Percentiles rank a stretch among this genome's conserved stretches.
Conservation (phyloP, 1,139 yeast species). For the Pichia sp. region DNA sequence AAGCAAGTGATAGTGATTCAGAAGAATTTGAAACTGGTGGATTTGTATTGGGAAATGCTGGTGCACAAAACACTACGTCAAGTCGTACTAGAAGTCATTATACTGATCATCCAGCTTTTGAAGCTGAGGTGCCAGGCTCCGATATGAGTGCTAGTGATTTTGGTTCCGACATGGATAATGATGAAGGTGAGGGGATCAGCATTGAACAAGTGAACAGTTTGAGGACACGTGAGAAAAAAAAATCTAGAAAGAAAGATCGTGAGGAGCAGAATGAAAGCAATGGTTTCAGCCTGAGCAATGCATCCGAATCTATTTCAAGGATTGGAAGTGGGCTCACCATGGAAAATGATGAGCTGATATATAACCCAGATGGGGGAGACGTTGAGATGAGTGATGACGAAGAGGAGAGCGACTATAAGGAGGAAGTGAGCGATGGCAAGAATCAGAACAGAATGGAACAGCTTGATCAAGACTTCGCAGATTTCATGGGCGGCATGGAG, state of each 20-base stretch:
- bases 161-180: conserved; percentile 12
- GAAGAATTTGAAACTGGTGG: conserved; percentile 23
- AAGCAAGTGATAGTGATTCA: conserved; percentile 10
- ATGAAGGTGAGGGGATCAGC: not conserved
- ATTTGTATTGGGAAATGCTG: conserved; percentile 14
- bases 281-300: not conserved
- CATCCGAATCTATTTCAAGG: not conserved
- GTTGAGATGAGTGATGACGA: conserved; percentile 3
- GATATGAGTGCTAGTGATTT: conserved; percentile 20
- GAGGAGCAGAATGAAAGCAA: not conserved
- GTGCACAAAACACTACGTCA: conserved; percentile 10
- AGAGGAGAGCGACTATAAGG: not conserved
- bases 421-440: not conserved
- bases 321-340: not conserved
- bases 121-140: not conserved
- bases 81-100: conserved; percentile 15
- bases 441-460: conserved; percentile 5
- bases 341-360: conserved; percentile 8
- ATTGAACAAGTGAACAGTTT: conserved; percentile 6
- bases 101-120: conserved; percentile 1
- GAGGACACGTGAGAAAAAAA: no score
- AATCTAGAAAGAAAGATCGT: not conserved
- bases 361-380: conserved; percentile 8
- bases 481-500: conserved; percentile 11
- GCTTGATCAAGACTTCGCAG: conserved; percentile 16